A percentile compares a stretch with the other conserved stretches of the same genome.
Conservation (phyloP, 2,329 filamentous ascomycete genomes). For the Exophiala viscosa region DNA sequence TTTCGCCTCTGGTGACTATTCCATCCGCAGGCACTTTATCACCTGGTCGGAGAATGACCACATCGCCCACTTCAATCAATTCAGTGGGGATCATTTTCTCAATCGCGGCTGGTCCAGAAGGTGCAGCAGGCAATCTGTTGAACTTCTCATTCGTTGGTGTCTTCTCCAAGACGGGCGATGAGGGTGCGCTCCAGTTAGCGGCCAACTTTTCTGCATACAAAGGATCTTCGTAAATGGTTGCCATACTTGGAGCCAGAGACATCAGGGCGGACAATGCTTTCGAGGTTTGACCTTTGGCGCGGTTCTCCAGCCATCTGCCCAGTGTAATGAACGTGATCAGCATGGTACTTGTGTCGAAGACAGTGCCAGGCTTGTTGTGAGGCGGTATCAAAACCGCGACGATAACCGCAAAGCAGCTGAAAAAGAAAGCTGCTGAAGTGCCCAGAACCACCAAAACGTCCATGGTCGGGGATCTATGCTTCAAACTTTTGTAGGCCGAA, state of each 20-base stretch:
- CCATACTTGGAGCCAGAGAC: conserved; percentile 94
- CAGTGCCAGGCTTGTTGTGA: conserved; percentile 76
- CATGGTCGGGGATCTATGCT: conserved; percentile 92
- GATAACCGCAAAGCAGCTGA: conserved; percentile 81
- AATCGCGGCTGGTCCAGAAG: conserved; percentile 53
- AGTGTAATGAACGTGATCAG: conserved; percentile 92
- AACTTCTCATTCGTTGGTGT: conserved; percentile 40
- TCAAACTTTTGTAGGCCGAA: conserved; percentile 88
- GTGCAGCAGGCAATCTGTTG: conserved; percentile 7
- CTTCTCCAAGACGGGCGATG: conserved; percentile 36
- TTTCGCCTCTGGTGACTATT: conserved; percentile 79
- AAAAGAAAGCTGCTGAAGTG: conserved; percentile 94
- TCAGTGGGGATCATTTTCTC: conserved; percentile 89
- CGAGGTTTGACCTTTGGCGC: conserved; percentile 92
- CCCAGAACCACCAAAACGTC: conserved; percentile 92
- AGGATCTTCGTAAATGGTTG: conserved; percentile 90
- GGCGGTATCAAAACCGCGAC: conserved; percentile 73
- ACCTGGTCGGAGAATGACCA: conserved; percentile 87
- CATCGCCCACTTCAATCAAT: conserved; percentile 86
- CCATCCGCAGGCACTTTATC: conserved; percentile 97
- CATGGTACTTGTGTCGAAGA: conserved; percentile 98
- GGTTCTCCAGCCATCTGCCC: conserved; percentile 87
- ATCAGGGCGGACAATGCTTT: conserved; percentile 89
- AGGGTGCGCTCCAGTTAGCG: conserved; percentile 64
- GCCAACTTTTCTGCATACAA: conserved; percentile 89